Evolutionary conservation across 2,329 filamentous ascomycete genomes (phyloP), one percentile per base, ranked within the genome.

Genomic region (Chalaropsis ovoidea): DNA sequence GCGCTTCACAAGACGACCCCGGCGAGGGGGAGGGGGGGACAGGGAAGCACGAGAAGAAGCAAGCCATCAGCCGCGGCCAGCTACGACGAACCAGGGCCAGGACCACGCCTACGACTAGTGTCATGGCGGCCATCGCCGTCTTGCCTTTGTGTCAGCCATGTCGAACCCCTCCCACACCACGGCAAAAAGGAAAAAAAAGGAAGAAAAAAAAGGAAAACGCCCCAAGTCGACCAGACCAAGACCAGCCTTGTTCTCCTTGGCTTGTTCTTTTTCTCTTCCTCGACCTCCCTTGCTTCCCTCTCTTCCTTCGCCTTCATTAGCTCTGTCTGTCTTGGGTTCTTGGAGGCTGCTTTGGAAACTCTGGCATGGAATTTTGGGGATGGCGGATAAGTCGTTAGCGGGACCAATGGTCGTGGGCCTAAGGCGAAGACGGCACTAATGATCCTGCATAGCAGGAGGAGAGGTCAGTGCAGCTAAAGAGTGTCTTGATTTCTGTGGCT

Each of bases 241-340:
- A 47, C 43, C 27, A 58, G 54, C 27, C 27, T 27, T 58, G 24
- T n/a, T 58, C 13, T n/a, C 54, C 10, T 31, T 58, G 54, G 54
- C 54, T 58, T 58, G 27, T 58, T 58, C 27, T 58, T 39, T 58
- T 58, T 58, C 54, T 58, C 24, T 58, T 58, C 54, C 31, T 39
- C 8, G n/a, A 35, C 54, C 54, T 58, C 54, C 54, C 54, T 58
- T 31, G 54, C 54, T 58, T 58, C 54, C 54, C 31, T 35, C n/a
- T 24, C 3, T 7, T 52, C 47, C 47, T 52, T 52, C 24, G 35
- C 60, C 60, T 45, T 43, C 52, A n/a, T 24, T 41, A 31, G 24
- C 27, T 19, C 27, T 41, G 56, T 39, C 22, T 43, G 24, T 47
- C 17, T 19, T 31, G n/a, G 61, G 1, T n/a, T 62, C 42, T 27